A percentile compares a stretch with the other conserved stretches of the same genome.
Conservation (phyloP, 192 early-diverging fungal species). For the Mortierella antarctica region DNA sequence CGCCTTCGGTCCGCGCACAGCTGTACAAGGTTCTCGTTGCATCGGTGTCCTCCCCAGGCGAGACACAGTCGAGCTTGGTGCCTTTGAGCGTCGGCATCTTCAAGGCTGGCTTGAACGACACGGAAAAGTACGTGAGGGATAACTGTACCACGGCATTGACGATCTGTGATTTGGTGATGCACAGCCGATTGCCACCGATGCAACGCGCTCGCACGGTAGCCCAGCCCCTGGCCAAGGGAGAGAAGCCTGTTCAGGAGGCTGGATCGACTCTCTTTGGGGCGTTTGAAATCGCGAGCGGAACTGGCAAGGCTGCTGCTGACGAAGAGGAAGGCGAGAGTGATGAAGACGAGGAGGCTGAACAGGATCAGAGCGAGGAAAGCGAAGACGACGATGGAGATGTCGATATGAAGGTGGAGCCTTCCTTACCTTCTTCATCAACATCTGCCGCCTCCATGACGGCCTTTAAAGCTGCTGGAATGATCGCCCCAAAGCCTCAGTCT, state of each 20-base stretch:
- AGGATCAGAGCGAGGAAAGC: conserved; percentile 8
- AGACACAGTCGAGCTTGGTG: conserved; percentile 45
- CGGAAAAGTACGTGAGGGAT: conserved; percentile 52
- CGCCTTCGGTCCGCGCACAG: conserved; percentile 28
- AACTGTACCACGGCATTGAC: conserved; percentile 52
- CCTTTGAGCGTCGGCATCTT: conserved; percentile 45
- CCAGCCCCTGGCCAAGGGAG: conserved; percentile 19
- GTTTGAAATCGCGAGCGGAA: conserved; percentile 3
- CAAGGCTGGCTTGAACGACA: conserved; percentile 44
- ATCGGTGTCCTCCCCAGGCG: conserved; percentile 41
- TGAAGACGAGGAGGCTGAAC: conserved; percentile 16
- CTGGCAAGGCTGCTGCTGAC: neutral
- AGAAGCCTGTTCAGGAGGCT: conserved; percentile 37
- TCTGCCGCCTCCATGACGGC: conserved; percentile 24
- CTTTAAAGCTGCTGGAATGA: conserved; percentile 36
- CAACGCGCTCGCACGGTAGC: conserved; percentile 37
- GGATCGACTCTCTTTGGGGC: conserved; percentile 29
- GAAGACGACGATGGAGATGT: conserved; percentile 33
- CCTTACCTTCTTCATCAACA: neutral
- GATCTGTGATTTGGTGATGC: conserved; percentile 66
- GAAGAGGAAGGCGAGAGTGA: conserved; percentile 1
- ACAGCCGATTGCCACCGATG: conserved; percentile 65
- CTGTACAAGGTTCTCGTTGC: conserved; percentile 36
- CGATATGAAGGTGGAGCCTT: conserved; percentile 13
- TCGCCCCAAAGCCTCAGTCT: neutral